A percentile compares a stretch with the other conserved stretches of the same genome.
Conservation (phyloP, 2,329 filamentous ascomycete genomes). For the Coniochaeta ligniaria region DNA sequence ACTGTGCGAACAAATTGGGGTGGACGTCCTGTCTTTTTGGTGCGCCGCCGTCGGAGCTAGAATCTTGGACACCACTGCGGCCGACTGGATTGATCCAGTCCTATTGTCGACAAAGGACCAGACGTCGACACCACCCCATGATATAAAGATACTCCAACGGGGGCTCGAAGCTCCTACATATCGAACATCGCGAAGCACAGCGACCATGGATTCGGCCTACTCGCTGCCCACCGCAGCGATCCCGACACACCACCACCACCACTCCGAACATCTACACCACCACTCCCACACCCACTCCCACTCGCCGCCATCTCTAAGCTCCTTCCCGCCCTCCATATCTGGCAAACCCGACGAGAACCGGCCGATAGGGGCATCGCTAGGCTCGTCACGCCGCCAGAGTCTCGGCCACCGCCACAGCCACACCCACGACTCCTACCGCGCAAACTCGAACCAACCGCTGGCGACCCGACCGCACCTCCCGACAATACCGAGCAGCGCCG, state of each 20-base stretch:
- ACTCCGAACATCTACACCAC: slow-evolving; percentile 17
- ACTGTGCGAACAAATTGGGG: not conserved
- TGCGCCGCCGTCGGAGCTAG: too few species aligned
- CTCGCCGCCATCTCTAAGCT: slow-evolving; percentile 25
- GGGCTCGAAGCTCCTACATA: not conserved
- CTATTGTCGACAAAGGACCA: not conserved
- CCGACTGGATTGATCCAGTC: not conserved
- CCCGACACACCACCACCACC: slow-evolving; percentile 36
- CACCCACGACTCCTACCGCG: slow-evolving; percentile 21
- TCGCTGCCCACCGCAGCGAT: slow-evolving; percentile 43
- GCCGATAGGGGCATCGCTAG: slow-evolving; percentile 12
- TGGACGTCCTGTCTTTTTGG: too few species aligned
- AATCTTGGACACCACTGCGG: not conserved
- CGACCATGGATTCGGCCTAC: slow-evolving; percentile 44
- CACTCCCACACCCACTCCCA: slow-evolving; percentile 23
- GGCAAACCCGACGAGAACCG: slow-evolving; percentile 6
- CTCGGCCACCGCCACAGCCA: slow-evolving; percentile 24
- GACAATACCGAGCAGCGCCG: slow-evolving; percentile 11
- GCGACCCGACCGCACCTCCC: slow-evolving; percentile 25
- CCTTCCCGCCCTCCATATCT: slow-evolving; percentile 15
- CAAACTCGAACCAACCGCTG: slow-evolving; percentile 24
- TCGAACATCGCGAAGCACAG: not conserved
- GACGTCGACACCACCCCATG: not conserved
- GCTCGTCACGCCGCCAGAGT: slow-evolving; percentile 16
- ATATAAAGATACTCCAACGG: not conserved